These are phyloP conservation scores for Batrachochytrium dendrobatidis DNA, from an alignment of 371 early-diverging fungal species.

Conservation along the genomic window DNA sequence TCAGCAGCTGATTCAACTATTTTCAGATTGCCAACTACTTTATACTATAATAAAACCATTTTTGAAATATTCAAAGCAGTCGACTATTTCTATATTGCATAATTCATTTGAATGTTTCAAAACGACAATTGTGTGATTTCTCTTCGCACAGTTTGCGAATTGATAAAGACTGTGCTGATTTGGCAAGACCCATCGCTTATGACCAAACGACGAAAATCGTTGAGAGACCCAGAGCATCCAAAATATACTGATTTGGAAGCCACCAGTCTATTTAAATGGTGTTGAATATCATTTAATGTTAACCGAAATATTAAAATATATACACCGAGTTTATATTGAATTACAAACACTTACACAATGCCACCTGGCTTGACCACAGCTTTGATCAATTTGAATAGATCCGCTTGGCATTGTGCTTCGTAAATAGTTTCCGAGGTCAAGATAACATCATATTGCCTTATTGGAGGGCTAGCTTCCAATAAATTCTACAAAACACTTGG, in stretches of 20 bases:
- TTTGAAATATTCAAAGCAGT: too few relatives aligned
- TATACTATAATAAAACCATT: background rate
- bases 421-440: slow-evolving; percentile 94
- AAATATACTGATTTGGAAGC: slow-evolving; percentile 93
- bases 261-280: slow-evolving; percentile 50
- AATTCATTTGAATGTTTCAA: background rate
- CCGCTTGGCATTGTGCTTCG: slow-evolving; percentile 46
- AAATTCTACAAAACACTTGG: slow-evolving; percentile 15
- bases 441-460: slow-evolving; percentile 71
- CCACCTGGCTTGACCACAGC: slow-evolving; percentile 56
- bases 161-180: slow-evolving; percentile 52
- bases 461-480: slow-evolving; percentile 3
- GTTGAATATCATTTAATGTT: background rate
- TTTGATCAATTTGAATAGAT: slow-evolving; percentile 58
- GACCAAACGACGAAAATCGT: slow-evolving; percentile 61
- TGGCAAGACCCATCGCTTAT: slow-evolving; percentile 49
- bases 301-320: background rate
- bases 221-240: slow-evolving; percentile 54
- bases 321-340: background rate
- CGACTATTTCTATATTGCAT: background rate
- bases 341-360: slow-evolving; percentile 51
- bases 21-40: background rate
- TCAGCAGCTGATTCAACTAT: slow-evolving; percentile 4
- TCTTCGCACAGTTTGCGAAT: slow-evolving; percentile 60
- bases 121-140: slow-evolving; percentile 63